Evolutionary conservation across 306 rosid genomes (phyloP), one percentile per base, ranked within the genome.

Genomic region (Mimosa bimucronata): DNA sequence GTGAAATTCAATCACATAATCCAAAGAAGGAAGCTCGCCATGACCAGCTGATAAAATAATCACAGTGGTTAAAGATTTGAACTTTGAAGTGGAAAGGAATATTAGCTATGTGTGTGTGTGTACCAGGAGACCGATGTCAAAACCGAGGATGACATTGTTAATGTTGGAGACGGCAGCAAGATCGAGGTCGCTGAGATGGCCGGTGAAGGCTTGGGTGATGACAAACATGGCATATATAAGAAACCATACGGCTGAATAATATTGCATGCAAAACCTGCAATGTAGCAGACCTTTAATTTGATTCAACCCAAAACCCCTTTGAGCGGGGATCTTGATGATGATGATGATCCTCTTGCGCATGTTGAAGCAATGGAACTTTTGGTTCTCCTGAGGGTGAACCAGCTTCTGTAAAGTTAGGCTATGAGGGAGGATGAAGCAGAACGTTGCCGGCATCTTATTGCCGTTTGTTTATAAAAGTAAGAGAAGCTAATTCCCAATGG

Each of bases 221-320:
- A 93, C 91, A 3, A 91, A 11, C 84, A 86, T 93, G 28, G 84
- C 76, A 76, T 89, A n/a, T n/a, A n/a, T n/a, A n/a, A 85, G 94
- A 68, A 38, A 89, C 77, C 6, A 88, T 28, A 2, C 92, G 89
- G 77, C 92, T 87, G 71, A 91, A 87, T n/a, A n/a, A n/a, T n/a
- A n/a, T n/a, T n/a, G 64, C 91, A 87, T 25, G 92, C 77, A 3
- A 94, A 96, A 9, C 96, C 96, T 1, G 84, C 90, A 71, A 92
- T 88, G 85, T 91, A 88, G 96, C 97, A 92, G 1, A 92, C 87
- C 79, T 89, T 91, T 86, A n/a, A n/a, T 76, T 89, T 9, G 94
- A 92, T 79, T 92, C 96, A 25, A 66, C 71, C 94, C 83, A 84
- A 55, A 83, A n/a, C n/a, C 71, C 75, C 81, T 85, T 72, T 16